These are phyloP conservation scores for Mycena filopes DNA, from an alignment of 768 basidiomycete species.

Conservation along the genomic window DNA sequence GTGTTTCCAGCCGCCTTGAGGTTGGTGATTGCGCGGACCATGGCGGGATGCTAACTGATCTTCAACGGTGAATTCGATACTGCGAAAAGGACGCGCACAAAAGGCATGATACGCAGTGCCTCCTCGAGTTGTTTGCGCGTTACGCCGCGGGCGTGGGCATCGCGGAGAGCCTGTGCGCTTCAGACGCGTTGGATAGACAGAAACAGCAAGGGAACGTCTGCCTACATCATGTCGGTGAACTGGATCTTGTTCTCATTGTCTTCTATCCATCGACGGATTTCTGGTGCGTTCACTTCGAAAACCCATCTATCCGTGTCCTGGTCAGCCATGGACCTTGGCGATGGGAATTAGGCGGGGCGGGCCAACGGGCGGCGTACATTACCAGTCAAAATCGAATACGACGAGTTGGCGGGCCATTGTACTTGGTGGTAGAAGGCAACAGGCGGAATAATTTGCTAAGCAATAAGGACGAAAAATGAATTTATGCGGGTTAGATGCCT, in stretches of 20 bases:
- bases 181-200: slow-evolving; percentile 11
- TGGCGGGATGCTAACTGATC: slow-evolving; percentile 87
- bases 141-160: slow-evolving; percentile 76
- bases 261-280: slow-evolving; percentile 86
- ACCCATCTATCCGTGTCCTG: slow-evolving; percentile 97
- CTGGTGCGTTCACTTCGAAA: slow-evolving; percentile 87
- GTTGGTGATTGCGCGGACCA: slow-evolving; percentile 87
- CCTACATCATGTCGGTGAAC: slow-evolving; percentile 97
- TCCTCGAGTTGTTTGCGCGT: slow-evolving; percentile 80
- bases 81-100: slow-evolving; percentile 61
- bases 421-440: not conserved
- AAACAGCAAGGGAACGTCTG: slow-evolving; percentile 6
- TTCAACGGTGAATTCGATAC: slow-evolving; percentile 1
- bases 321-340: slow-evolving; percentile 84
- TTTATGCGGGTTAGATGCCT: slow-evolving; percentile 59
- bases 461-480: slow-evolving; percentile 13
- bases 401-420: slow-evolving; percentile 74
- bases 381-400: slow-evolving; percentile 99
- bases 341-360: slow-evolving; percentile 22
- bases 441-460: slow-evolving; percentile 38
- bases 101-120: slow-evolving; percentile 85
- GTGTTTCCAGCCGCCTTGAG: slow-evolving; percentile 76
- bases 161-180: slow-evolving; percentile 76
- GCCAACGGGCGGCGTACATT: slow-evolving; percentile 16
- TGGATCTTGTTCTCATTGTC: slow-evolving; percentile 70